These are phyloP conservation scores for Ministeria vibrans DNA, from an alignment of 78 protist species.

Conservation along the genomic window DNA sequence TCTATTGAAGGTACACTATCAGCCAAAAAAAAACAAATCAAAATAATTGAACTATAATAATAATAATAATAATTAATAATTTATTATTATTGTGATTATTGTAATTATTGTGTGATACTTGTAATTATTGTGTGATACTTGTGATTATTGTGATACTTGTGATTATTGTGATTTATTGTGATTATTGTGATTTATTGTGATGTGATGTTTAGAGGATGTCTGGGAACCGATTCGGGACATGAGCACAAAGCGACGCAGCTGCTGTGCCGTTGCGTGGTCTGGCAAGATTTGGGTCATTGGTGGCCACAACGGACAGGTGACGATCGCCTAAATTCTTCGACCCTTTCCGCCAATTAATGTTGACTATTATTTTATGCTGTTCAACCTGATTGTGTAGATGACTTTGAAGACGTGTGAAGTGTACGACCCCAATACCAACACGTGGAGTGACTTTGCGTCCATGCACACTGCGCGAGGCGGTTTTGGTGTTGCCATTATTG, in stretches of 20 bases:
- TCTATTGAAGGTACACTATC: too few relatives aligned
- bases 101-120: too few relatives aligned
- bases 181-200: too few relatives aligned
- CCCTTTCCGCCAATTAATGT: not conserved
- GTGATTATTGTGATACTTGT: too few relatives aligned
- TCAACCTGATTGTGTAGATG: not conserved
- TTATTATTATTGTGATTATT: too few relatives aligned
- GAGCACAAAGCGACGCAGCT: not conserved
- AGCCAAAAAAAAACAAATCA: too few relatives aligned
- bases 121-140: too few relatives aligned
- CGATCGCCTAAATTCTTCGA: not conserved
- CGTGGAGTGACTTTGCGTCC: not conserved
- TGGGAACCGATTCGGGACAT: not conserved
- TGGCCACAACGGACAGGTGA: not conserved
- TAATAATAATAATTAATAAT: too few relatives aligned
- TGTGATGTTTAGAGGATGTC: too few relatives aligned
- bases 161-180: too few relatives aligned
- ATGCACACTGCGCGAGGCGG: not conserved
- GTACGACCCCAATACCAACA: not conserved
- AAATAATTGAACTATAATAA: too few relatives aligned
- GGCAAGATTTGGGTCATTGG: not conserved
- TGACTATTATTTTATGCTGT: not conserved
- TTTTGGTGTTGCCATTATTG: not conserved
- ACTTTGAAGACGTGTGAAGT: not conserved
- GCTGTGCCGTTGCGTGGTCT: not conserved